A percentile compares a stretch with the other conserved stretches of the same genome.
phyloP scores from a whole-genome alignment of 2,329 filamentous ascomycete genomes.

The Scedosporium dehoogii region DNA sequence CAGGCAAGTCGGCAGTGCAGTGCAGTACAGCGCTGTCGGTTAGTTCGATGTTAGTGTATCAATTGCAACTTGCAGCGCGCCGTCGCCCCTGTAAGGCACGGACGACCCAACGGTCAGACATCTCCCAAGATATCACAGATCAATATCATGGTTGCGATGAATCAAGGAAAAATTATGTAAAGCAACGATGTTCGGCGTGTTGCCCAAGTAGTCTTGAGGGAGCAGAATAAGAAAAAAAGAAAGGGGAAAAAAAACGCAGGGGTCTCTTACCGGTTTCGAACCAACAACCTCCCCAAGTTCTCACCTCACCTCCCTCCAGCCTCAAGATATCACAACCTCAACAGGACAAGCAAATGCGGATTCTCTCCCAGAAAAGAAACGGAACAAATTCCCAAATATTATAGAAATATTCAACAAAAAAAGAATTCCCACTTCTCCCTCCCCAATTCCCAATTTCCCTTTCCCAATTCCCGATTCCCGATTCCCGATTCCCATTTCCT shows the following conservation, averaged over 20 bases:
- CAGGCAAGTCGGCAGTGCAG: not conserved
- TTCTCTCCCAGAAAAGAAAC: not conserved
- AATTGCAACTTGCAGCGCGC: no score
- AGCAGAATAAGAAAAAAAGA: not conserved
- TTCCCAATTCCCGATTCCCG: not conserved
- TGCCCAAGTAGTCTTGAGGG: not conserved
- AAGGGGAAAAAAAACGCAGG: not conserved
- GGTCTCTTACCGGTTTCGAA: not conserved
- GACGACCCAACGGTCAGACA: no score
- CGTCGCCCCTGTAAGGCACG: no score
- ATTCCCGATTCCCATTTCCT: not conserved
- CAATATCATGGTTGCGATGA: no score
- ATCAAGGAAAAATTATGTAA: no score
- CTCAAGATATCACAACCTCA: no score
- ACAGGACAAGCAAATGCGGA: no score
- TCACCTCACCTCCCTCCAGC: no score
- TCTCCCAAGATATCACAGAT: no score
- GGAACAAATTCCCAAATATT: not conserved
- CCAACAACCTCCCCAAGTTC: not conserved
- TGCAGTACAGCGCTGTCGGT: not conserved
- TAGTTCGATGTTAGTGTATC: no score
- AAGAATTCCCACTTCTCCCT: no score
- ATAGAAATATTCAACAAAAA: not conserved
- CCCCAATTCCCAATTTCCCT: not conserved
- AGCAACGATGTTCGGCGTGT: no score